These are phyloP conservation scores for Liquidambar formosana DNA, from an alignment of 164 flowering plant species.

Conservation along the genomic window DNA sequence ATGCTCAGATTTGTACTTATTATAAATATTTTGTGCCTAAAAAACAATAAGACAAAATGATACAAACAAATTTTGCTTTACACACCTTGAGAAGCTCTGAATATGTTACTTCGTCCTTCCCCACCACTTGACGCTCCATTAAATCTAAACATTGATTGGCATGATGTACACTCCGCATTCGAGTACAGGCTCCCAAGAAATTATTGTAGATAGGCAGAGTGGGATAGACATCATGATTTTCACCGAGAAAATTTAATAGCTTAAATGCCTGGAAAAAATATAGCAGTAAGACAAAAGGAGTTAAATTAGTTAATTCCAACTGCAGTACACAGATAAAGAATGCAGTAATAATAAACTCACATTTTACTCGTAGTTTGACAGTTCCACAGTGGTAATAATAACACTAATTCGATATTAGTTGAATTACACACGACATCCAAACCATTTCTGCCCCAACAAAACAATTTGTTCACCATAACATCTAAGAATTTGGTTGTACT, in stretches of 20 bases:
- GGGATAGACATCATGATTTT: constrained; percentile 29
- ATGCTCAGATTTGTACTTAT: background rate
- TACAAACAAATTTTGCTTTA: constrained; percentile 2
- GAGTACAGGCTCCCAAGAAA: constrained; percentile 54
- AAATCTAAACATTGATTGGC: constrained; percentile 59
- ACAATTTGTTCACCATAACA: background rate
- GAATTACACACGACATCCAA: background rate
- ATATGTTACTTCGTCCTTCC: constrained; percentile 74
- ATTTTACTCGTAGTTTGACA: no score
- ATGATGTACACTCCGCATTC: constrained; percentile 30
- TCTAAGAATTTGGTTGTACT: background rate
- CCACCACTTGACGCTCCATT: constrained; percentile 63
- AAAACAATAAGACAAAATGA: background rate
- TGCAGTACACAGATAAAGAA: background rate
- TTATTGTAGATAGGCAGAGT: constrained; percentile 49
- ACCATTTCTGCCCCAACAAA: background rate
- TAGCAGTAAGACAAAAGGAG: constrained; percentile 1
- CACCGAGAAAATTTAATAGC: constrained; percentile 47
- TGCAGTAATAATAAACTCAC: no score
- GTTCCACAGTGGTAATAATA: background rate
- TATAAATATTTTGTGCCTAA: background rate
- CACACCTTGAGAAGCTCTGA: constrained; percentile 73
- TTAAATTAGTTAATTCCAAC: background rate
- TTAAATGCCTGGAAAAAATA: constrained; percentile 56
- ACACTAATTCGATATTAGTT: background rate